phyloP scores from a whole-genome alignment of 495 filamentous ascomycete species.

The Penicillium samsonianum region DNA sequence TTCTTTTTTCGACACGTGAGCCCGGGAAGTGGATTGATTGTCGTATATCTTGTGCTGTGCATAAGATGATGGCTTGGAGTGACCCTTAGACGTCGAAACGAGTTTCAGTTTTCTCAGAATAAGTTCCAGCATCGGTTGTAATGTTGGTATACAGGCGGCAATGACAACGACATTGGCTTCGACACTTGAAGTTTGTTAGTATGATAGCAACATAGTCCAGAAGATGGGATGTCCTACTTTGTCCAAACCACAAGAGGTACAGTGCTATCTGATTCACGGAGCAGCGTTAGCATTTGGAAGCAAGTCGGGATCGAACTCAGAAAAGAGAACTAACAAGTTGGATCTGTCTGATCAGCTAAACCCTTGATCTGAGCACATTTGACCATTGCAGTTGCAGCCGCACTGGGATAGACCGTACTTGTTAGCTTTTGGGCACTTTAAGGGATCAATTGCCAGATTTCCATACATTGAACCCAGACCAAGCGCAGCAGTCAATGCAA shows the following conservation, averaged over 20 bases:
- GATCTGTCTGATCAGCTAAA: conserved; percentile 21
- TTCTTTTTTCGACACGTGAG: neutral
- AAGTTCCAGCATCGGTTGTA: conserved; percentile 25
- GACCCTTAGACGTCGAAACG: neutral
- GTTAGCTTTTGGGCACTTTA: neutral
- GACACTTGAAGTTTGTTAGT: conserved; percentile 19
- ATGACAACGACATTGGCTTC: conserved; percentile 34
- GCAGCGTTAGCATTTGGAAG: neutral
- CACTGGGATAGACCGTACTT: conserved; percentile 11
- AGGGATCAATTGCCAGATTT: neutral
- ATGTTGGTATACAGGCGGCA: conserved; percentile 31
- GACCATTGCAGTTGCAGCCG: conserved; percentile 24
- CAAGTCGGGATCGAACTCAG: neutral
- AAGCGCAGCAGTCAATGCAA: conserved; percentile 34
- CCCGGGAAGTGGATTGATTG: neutral
- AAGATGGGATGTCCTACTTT: neutral
- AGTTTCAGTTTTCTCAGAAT: conserved; percentile 17
- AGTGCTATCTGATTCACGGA: neutral
- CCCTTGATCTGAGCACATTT: conserved; percentile 27
- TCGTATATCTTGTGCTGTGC: neutral
- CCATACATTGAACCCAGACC: conserved; percentile 20
- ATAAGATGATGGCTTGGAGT: neutral
- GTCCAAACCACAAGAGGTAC: conserved; percentile 9
- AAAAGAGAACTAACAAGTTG: conserved; percentile 20
- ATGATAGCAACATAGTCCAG: neutral